phyloP scores from a whole-genome alignment of 2,329 filamentous ascomycete species.

The Stylonectria norvegica region DNA sequence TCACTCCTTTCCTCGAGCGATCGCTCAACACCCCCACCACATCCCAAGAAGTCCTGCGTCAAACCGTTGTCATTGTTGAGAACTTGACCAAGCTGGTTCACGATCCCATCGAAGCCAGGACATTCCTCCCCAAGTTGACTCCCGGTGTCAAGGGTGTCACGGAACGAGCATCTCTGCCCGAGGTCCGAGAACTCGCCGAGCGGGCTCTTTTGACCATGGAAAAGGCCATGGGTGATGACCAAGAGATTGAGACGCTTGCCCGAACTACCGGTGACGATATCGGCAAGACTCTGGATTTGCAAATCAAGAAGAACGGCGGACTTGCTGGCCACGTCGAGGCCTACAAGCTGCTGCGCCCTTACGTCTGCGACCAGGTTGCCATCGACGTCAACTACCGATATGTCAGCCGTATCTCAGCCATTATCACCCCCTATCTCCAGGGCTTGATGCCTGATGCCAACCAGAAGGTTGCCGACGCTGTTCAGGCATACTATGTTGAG shows the following conservation, averaged over 20 bases:
- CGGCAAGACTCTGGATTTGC: slow-evolving; percentile 66
- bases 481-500: slow-evolving; percentile 75
- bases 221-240: slow-evolving; percentile 80
- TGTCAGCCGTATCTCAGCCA: slow-evolving; percentile 65
- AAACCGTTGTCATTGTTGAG: slow-evolving; percentile 94
- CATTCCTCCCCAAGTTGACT: slow-evolving; percentile 90
- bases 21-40: slow-evolving; percentile 89
- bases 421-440: slow-evolving; percentile 72
- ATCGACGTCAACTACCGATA: slow-evolving; percentile 85
- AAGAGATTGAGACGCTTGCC: slow-evolving; percentile 60
- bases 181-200: slow-evolving; percentile 86
- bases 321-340: slow-evolving; percentile 57
- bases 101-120: slow-evolving; percentile 87
- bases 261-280: slow-evolving; percentile 72
- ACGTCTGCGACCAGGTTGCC: slow-evolving; percentile 79
- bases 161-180: slow-evolving; percentile 85
- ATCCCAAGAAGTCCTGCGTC: slow-evolving; percentile 87
- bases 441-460: slow-evolving; percentile 61
- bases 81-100: slow-evolving; percentile 98
- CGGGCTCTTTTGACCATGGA: slow-evolving; percentile 83
- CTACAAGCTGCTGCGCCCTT: slow-evolving; percentile 66
- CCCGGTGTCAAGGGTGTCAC: slow-evolving; percentile 89
- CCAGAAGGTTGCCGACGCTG: slow-evolving; percentile 63
- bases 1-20: slow-evolving; percentile 91
- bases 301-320: slow-evolving; percentile 68